Conservation (phyloP, 2,329 filamentous ascomycete species). For the Neofusicoccum sp. region DNA sequence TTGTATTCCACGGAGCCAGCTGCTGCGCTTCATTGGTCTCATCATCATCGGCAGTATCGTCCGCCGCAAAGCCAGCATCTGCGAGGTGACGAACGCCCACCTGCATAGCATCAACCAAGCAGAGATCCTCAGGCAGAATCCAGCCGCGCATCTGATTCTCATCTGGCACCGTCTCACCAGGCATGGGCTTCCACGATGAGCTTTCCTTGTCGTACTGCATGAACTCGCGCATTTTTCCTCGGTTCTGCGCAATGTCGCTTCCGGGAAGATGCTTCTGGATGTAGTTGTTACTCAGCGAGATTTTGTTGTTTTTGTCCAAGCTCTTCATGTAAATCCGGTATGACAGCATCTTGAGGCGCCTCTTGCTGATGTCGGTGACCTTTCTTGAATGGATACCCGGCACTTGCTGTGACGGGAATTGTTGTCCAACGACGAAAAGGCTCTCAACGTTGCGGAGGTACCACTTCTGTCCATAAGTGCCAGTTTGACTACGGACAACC, state of each 20-base stretch:
- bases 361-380: constrained; percentile 96
- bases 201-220: constrained; percentile 84
- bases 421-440: constrained; percentile 85
- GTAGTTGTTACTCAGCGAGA: constrained; percentile 69
- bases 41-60: constrained; percentile 60
- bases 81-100: constrained; percentile 86
- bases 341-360: constrained; percentile 91
- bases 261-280: constrained; percentile 76
- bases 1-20: constrained; percentile 93
- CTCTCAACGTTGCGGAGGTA: constrained; percentile 88
- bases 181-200: constrained; percentile 74
- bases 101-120: constrained; percentile 93
- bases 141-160: constrained; percentile 77
- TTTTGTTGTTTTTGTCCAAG: constrained; percentile 59
- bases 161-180: constrained; percentile 73
- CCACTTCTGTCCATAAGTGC: constrained; percentile 73
- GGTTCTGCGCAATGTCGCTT: constrained; percentile 90
- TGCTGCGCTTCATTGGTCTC: constrained; percentile 73
- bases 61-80: constrained; percentile 80
- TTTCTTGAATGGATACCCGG: constrained; percentile 91
- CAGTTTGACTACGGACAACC: constrained; percentile 77
- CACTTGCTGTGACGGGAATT: constrained; percentile 87
- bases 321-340: constrained; percentile 84
- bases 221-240: constrained; percentile 96
- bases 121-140: constrained; percentile 95